Evolutionary conservation across 1,139 yeast species (phyloP).

Genomic region (Suhomyces kunorum): DNA sequence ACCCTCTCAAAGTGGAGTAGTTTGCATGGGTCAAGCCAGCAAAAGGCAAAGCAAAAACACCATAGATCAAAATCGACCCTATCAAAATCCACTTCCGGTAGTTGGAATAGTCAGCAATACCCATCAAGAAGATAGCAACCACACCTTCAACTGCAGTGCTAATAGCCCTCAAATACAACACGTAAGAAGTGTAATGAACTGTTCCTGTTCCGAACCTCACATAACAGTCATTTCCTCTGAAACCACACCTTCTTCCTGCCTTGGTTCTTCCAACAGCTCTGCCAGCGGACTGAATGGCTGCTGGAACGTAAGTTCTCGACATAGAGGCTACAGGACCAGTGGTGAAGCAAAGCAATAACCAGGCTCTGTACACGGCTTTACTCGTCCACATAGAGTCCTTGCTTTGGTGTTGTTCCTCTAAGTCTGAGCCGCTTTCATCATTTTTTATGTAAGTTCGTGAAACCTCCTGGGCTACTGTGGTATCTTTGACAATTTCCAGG

Average conservation of each 20-base stretch:
- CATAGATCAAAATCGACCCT: conserved; percentile 34
- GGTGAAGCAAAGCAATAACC: conserved; percentile 25
- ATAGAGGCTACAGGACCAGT: conserved; percentile 50
- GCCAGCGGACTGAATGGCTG: conserved; percentile 44
- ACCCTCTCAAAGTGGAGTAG: conserved; percentile 26
- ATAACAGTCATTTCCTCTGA: conserved; percentile 41
- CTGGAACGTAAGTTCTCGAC: conserved; percentile 47
- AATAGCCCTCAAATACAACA: conserved; percentile 40
- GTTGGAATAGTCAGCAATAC: conserved; percentile 47
- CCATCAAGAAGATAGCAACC: conserved; percentile 40
- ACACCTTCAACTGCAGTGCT: conserved; percentile 44
- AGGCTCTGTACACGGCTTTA: conserved; percentile 24
- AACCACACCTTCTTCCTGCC: conserved; percentile 27
- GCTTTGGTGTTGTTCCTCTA: background rate
- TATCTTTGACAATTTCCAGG: background rate
- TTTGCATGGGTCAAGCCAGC: conserved; percentile 30
- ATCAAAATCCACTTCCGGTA: conserved; percentile 37
- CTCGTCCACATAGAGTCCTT: conserved; percentile 19
- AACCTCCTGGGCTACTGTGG: background rate
- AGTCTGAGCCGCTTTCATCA: background rate
- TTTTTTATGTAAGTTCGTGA: background rate
- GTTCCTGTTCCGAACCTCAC: conserved; percentile 38
- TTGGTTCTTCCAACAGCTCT: conserved; percentile 32
- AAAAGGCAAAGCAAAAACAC: conserved; percentile 41
- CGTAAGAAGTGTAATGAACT: conserved; percentile 41